Evolutionary conservation across 306 rosid genomes (phyloP).

Genomic region (Dryas octopetala): DNA sequence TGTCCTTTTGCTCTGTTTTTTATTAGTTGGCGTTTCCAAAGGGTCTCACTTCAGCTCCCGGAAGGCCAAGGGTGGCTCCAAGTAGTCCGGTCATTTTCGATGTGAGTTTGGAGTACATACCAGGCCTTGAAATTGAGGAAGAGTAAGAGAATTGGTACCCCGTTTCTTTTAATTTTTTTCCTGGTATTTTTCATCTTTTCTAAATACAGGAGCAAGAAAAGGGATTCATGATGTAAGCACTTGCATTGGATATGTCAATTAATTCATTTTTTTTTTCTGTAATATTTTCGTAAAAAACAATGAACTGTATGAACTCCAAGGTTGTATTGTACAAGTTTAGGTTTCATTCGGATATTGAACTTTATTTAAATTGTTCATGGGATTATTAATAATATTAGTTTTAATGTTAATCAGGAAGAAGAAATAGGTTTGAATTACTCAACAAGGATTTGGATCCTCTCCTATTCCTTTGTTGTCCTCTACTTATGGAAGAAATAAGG

Average conservation of each 20-base stretch:
- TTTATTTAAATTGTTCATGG: too few species aligned
- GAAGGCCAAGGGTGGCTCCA: constrained; percentile 98
- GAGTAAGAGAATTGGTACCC: constrained; percentile 32
- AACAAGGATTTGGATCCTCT: too few species aligned
- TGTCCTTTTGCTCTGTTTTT: constrained; percentile 13
- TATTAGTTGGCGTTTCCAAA: constrained; percentile 93
- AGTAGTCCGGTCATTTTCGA: constrained; percentile 90
- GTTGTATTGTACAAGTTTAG: too few species aligned
- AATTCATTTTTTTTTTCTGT: constrained; percentile 5
- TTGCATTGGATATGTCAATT: constrained; percentile 5
- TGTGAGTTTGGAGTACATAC: constrained; percentile 86
- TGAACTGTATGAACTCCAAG: too few species aligned
- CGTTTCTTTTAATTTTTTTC: background rate
- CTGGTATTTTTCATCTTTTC: background rate
- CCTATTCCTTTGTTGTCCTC: too few species aligned
- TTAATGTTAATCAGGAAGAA: too few species aligned
- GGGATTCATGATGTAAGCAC: background rate
- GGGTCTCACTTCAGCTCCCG: constrained; percentile 93
- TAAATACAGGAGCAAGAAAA: background rate
- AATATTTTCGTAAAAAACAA: too few species aligned
- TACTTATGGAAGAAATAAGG: too few species aligned
- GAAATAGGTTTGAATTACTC: too few species aligned
- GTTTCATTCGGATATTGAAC: too few species aligned
- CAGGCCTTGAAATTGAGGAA: constrained; percentile 82
- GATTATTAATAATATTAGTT: too few species aligned